Base-by-base conservation (phyloP, 139 green algal genomes). In the Chlamydomonas sp. region DNA sequence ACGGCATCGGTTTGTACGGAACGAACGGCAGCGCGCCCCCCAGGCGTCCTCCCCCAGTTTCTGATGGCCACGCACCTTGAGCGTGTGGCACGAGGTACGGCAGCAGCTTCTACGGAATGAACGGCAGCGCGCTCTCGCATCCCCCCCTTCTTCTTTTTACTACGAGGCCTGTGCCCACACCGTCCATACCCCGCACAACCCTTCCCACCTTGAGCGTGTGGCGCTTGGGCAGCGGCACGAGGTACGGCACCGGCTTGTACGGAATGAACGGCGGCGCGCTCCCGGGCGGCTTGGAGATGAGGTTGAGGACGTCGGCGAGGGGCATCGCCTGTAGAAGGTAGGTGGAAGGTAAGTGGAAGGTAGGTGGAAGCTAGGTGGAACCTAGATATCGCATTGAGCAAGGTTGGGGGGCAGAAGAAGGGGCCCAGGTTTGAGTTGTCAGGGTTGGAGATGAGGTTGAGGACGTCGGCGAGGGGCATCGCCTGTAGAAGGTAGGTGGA, bases 401-500 rank as follows among this genome's bases (percentile, higher is more conserved):
- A n/a, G n/a, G n/a, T n/a, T n/a, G n/a, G n/a, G n/a, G n/a, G n/a
- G n/a, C n/a, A n/a, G n/a, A n/a, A n/a, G n/a, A n/a, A n/a, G n/a
- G n/a, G n/a, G n/a, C n/a, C n/a, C n/a, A n/a, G n/a, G n/a, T n/a
- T n/a, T n/a, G n/a, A n/a, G n/a, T n/a, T n/a, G n/a, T n/a, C n/a
- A 5, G 85, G 85, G 68, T 87, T 88, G 50, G 85, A 76, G 31
- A 88, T 87, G 48, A 87, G 59, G 67, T 80, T 76, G 30, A 87
- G 75, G 58, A 92, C 79, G 20, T 82, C 75, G 1, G 82, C 82
- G 33, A 92, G 71, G 1, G 86, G 86, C 86, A 92, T 90, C 47
- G 71, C 76, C 70, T 91, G 87, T 76, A 90, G 87, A 70, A 92
- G 78, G 16, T n/a, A n/a, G n/a, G n/a, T n/a, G n/a, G n/a, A n/a